These are phyloP conservation scores for Pseudonitzschia pungens DNA, from an alignment of 108 stramenopile species.

Conservation along the genomic window DNA sequence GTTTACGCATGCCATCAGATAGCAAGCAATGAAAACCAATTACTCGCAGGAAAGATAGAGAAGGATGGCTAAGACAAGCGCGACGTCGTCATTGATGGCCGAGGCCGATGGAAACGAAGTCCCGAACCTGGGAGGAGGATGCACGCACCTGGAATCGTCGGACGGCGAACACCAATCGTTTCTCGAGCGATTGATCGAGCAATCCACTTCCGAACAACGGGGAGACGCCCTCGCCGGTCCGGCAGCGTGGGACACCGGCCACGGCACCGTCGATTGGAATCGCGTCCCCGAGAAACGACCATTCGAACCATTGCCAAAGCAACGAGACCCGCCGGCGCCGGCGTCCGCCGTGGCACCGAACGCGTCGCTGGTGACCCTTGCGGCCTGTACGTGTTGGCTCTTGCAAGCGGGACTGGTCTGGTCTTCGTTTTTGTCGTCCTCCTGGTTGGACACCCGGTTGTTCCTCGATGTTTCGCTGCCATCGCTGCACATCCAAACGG, in stretches of 20 bases:
- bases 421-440: constrained; percentile 40
- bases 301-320: too few relatives aligned
- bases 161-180: constrained; percentile 18
- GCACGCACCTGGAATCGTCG: not conserved
- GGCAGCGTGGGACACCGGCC: not conserved
- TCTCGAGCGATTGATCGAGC: constrained; percentile 38
- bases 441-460: constrained; percentile 47
- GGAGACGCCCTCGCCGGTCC: not conserved
- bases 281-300: too few relatives aligned
- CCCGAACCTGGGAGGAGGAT: constrained; percentile 12
- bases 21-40: too few relatives aligned
- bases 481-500: not conserved
- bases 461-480: not conserved
- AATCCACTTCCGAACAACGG: constrained; percentile 27
- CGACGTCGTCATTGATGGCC: not conserved
- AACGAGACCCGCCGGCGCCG: too few relatives aligned
- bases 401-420: constrained; percentile 43
- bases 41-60: too few relatives aligned
- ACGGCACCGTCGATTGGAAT: not conserved
- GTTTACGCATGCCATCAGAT: too few relatives aligned
- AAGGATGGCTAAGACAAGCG: not conserved
- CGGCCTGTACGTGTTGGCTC: constrained; percentile 34
- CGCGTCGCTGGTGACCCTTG: constrained; percentile 14
- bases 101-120: not conserved
- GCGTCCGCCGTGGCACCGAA: not conserved